Conservation (phyloP, 345 rosid species). For the Eucalyptus marginata region DNA sequence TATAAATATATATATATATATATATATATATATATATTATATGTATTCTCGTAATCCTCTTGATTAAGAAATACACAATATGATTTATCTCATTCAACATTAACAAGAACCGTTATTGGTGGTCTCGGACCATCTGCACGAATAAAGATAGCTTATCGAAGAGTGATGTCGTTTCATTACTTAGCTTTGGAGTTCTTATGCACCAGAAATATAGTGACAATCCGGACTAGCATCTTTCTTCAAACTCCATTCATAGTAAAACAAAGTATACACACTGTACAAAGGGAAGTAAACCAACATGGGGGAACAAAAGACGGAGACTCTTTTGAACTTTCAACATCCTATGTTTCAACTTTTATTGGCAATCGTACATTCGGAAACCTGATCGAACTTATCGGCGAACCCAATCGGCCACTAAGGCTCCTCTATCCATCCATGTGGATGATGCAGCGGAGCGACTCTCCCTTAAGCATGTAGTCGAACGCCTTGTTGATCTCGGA, state of each 20-base stretch:
- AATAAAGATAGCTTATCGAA: too few species aligned
- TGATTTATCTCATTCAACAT: too few species aligned
- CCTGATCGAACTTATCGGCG: neutral
- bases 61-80: too few species aligned
- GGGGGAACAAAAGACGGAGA: neutral
- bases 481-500: conserved; percentile 43
- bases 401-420: neutral
- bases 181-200: neutral
- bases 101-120: neutral
- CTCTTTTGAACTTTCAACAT: neutral
- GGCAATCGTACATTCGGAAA: neutral
- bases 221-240: neutral
- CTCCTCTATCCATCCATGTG: conserved; percentile 10
- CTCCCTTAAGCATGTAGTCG: conserved; percentile 35
- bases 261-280: neutral
- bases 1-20: too few species aligned
- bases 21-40: too few species aligned
- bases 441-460: conserved; percentile 31
- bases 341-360: neutral
- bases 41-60: too few species aligned
- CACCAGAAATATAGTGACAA: neutral
- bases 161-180: neutral
- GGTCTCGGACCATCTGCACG: neutral
- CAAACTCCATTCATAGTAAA: neutral
- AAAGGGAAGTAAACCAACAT: neutral